Base-by-base conservation (phyloP, 2,329 filamentous ascomycete species). In the Ceratocystis destructans region DNA sequence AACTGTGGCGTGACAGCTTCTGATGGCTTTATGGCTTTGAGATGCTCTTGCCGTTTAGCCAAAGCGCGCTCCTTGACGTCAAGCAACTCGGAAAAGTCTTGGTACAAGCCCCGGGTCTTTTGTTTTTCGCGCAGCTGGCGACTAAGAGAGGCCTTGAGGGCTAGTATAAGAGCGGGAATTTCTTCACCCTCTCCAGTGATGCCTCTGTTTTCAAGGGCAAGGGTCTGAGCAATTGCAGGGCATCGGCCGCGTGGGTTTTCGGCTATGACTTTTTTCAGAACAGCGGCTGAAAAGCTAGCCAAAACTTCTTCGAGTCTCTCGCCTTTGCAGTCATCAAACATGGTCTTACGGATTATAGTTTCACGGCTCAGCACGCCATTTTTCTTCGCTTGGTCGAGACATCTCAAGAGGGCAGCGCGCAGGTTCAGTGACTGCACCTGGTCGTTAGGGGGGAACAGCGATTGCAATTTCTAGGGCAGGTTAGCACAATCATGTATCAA, bases 241-340 rank as follows among this genome's bases (percentile, higher is more conserved):
- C 78, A 73, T n/a, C 74, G 70, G 46, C 74, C 71, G 48, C 75
- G 73, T 46, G 76, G 75, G 22, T 74, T 73, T 50, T 74, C 71
- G 48, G 77, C 73, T 53, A 77, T 76, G 0, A 83, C 75, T 72
- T 87, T 90, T 72, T 88, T 88, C 69, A 97, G 75, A 0, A 96
- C 91, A 0, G 85, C 83, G 15, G 88, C 89, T 1, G 93, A 96
- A 71, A 99, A 95, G 0, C 85, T 80, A 2, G 90, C 85, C 33
- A 97, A 80, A 1, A 96, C 78, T 73, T 99, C 94, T 73, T 92
- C 91, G 65, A 97, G 83, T 69, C 90, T 87, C 65, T 96, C 91
- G 5, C 93, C 93, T 70, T 88, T 92, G 77, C 94, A 99, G 71
- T 99, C 93, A 73, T 99, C 94, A 64, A 99, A 79, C 89, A 96